Evolutionary conservation across 345 rosid species (phyloP).

Genomic region (Trapa bicornis): DNA sequence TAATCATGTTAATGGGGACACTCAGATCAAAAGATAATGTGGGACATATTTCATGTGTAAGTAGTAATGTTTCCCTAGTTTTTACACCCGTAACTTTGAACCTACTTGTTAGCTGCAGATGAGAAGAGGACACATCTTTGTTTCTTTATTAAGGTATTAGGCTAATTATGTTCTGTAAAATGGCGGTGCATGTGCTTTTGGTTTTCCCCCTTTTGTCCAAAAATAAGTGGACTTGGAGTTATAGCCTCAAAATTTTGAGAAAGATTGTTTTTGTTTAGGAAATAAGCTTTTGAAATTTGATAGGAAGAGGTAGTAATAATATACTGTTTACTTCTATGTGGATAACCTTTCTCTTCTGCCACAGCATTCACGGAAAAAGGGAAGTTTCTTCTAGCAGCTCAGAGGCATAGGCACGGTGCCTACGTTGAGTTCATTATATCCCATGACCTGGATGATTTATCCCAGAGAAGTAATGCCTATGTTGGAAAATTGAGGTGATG

Average conservation of each 20-base stretch:
- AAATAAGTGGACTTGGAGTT: background rate
- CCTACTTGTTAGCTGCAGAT: background rate
- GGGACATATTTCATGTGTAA: background rate
- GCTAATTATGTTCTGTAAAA: background rate
- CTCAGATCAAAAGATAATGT: background rate
- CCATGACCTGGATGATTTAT: conserved; percentile 68
- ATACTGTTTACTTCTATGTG: background rate
- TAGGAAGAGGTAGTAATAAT: background rate
- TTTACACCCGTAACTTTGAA: too few relatives aligned
- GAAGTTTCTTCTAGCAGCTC: conserved; percentile 89
- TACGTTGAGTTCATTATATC: conserved; percentile 78
- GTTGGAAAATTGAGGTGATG: conserved; percentile 80
- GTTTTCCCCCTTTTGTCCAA: background rate
- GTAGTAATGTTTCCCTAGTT: too few relatives aligned
- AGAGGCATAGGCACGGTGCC: conserved; percentile 68
- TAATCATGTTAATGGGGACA: background rate
- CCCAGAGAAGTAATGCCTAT: conserved; percentile 94
- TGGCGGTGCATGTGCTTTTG: too few relatives aligned
- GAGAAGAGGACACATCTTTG: background rate
- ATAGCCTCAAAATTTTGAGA: background rate
- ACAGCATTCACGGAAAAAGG: conserved; percentile 71
- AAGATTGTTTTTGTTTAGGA: background rate
- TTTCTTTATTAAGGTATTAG: background rate
- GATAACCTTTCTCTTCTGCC: conserved; percentile 3
- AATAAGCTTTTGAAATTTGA: background rate